Conservation (phyloP, 2,329 filamentous ascomycete genomes). For the Aspergillus sp. region DNA sequence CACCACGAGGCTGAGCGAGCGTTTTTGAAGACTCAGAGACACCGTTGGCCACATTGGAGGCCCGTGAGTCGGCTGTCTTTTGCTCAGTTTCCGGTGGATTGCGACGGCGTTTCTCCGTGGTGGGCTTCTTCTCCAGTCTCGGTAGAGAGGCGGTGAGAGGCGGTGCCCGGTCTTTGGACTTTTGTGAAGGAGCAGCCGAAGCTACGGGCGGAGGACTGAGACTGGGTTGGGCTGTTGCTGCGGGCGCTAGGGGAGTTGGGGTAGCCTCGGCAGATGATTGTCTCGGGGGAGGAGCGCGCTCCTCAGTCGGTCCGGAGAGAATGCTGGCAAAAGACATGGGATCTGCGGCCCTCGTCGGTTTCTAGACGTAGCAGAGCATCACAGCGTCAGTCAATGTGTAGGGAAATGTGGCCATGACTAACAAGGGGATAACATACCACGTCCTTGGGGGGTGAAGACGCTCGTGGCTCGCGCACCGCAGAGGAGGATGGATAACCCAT, state of each 20-base stretch:
- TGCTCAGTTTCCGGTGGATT: slow-evolving; percentile 24
- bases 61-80: slow-evolving; percentile 21
- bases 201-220: slow-evolving; percentile 25
- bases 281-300: slow-evolving; percentile 51
- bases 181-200: slow-evolving; percentile 23
- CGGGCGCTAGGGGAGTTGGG: slow-evolving; percentile 22
- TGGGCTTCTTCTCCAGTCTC: slow-evolving; percentile 32
- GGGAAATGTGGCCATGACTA: neutral
- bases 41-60: slow-evolving; percentile 29
- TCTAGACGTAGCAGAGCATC: slow-evolving; percentile 48
- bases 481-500: slow-evolving; percentile 35
- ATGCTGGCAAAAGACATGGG: slow-evolving; percentile 97
- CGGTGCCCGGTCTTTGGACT: slow-evolving; percentile 28
- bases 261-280: slow-evolving; percentile 43
- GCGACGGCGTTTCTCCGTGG: slow-evolving; percentile 30
- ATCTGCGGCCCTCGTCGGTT: slow-evolving; percentile 73
- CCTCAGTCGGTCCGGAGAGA: slow-evolving; percentile 75
- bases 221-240: slow-evolving; percentile 11
- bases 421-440: slow-evolving; percentile 35
- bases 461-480: slow-evolving; percentile 34
- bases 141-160: slow-evolving; percentile 29
- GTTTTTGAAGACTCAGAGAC: slow-evolving; percentile 21
- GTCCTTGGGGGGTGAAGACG: slow-evolving; percentile 44
- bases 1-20: slow-evolving; percentile 28
- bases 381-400: neutral